These are phyloP conservation scores for Alternaria solani DNA, from an alignment of 2,329 filamentous ascomycete genomes.

Conservation along the genomic window DNA sequence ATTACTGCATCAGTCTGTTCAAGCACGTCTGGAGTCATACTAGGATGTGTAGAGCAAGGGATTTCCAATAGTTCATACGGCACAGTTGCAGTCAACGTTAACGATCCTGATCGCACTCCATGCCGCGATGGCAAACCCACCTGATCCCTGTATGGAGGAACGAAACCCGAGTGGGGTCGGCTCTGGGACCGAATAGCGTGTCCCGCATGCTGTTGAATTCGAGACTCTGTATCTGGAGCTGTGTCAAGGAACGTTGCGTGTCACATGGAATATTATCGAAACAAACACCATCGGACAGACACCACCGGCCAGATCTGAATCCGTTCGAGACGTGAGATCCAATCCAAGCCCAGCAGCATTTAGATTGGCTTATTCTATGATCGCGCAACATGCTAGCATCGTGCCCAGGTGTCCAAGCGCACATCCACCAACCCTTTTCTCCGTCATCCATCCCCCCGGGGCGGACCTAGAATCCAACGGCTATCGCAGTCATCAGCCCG, in stretches of 20 bases:
- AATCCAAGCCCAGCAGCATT: background rate
- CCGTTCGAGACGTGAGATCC: background rate
- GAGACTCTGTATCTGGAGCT: background rate
- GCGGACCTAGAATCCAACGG: background rate
- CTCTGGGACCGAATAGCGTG: background rate
- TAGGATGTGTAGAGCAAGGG: background rate
- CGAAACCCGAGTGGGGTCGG: background rate
- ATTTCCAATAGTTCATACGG: conserved; percentile 2
- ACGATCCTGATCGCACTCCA: background rate
- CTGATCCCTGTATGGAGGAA: background rate
- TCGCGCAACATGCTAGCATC: background rate
- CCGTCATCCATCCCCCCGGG: background rate
- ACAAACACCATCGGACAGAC: background rate
- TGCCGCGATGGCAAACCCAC: background rate
- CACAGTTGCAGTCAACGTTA: background rate
- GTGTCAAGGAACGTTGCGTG: background rate
- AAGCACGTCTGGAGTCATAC: background rate
- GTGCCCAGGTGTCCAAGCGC: background rate
- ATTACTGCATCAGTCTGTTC: background rate
- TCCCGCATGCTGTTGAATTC: background rate
- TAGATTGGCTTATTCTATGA: background rate
- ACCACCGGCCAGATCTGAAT: background rate
- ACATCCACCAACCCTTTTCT: background rate
- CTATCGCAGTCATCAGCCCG: conserved; percentile 1
- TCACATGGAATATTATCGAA: background rate